These are phyloP conservation scores for Dipodascus albidus DNA, from an alignment of 805 yeast species.

Conservation along the genomic window DNA sequence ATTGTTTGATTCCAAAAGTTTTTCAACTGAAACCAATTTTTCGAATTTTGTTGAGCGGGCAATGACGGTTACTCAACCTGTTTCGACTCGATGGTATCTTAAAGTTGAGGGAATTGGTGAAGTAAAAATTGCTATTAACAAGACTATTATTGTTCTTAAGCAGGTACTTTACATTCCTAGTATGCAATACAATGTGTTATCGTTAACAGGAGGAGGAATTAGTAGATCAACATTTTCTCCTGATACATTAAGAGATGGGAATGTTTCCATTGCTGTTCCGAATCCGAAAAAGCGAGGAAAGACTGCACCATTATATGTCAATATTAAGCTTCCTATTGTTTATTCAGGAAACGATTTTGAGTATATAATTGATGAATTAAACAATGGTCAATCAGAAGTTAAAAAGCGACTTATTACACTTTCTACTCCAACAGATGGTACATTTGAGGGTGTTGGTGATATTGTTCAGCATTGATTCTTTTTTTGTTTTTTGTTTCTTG, in stretches of 20 bases:
- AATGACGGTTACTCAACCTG: not conserved
- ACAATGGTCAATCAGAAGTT: not conserved
- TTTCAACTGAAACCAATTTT: not conserved
- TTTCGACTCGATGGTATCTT: not conserved
- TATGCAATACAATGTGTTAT: not conserved
- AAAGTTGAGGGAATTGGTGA: not conserved
- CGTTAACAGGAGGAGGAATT: not conserved
- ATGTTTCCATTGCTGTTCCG: not conserved
- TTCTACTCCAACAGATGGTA: not conserved
- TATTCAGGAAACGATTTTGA: not conserved
- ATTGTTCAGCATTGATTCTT: not conserved
- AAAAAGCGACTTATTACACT: not conserved
- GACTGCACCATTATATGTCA: not conserved
- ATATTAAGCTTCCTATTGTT: not conserved
- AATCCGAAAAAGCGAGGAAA: not conserved
- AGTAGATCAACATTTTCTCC: not conserved
- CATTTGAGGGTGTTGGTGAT: not conserved
- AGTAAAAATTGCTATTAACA: not conserved
- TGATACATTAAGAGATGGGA: not conserved
- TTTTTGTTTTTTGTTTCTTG: not conserved
- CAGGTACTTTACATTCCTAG: not conserved
- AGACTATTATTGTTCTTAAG: not conserved
- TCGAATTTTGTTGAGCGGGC: not conserved
- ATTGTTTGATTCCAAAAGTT: not conserved
- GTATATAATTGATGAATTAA: not conserved